A percentile compares a stretch with the other conserved stretches of the same genome.
Evolutionary conservation across 1,284 basidiomycete genomes (phyloP).

Genomic region (Ustilago cynodontis): DNA sequence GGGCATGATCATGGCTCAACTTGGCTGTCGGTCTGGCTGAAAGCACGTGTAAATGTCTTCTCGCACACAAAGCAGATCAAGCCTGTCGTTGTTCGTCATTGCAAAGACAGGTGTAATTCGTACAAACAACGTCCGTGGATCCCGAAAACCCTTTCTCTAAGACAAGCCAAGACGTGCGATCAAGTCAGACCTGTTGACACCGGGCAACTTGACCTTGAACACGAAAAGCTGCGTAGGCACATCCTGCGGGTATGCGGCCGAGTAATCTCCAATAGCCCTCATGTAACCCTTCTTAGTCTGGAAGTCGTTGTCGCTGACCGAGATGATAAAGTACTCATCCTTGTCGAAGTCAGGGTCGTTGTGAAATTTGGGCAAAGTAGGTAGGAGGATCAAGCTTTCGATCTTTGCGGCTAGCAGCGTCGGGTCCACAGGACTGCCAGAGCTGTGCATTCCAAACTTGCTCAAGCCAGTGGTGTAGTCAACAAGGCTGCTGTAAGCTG

Average conservation of each 20-base stretch:
- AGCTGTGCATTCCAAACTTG: conserved; percentile 76
- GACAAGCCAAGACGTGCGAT: conserved; percentile 31
- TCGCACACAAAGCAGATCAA: not conserved
- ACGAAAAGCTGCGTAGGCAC: conserved; percentile 78
- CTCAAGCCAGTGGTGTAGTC: conserved; percentile 73
- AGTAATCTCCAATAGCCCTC: conserved; percentile 43
- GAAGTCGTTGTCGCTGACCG: conserved; percentile 78
- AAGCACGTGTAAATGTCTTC: not conserved
- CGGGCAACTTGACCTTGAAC: conserved; percentile 77
- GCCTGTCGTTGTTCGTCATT: not conserved
- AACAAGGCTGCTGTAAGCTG: conserved; percentile 76
- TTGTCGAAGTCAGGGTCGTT: conserved; percentile 65
- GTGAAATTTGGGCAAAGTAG: conserved; percentile 73
- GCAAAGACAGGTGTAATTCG: not conserved
- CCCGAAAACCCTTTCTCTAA: not conserved
- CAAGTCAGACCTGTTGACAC: conserved; percentile 50
- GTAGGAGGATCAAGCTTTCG: conserved; percentile 77
- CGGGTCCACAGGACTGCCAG: conserved; percentile 64
- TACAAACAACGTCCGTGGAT: not conserved
- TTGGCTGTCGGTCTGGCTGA: too few species aligned
- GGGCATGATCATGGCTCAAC: too few species aligned
- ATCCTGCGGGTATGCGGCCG: conserved; percentile 53
- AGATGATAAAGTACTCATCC: conserved; percentile 79
- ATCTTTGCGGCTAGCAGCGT: conserved; percentile 78
- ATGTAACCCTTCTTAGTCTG: conserved; percentile 75